Evolutionary conservation across 2,329 filamentous ascomycete species (phyloP), one percentile per base, ranked within the genome.

Genomic region (Anisogramma anomala): DNA sequence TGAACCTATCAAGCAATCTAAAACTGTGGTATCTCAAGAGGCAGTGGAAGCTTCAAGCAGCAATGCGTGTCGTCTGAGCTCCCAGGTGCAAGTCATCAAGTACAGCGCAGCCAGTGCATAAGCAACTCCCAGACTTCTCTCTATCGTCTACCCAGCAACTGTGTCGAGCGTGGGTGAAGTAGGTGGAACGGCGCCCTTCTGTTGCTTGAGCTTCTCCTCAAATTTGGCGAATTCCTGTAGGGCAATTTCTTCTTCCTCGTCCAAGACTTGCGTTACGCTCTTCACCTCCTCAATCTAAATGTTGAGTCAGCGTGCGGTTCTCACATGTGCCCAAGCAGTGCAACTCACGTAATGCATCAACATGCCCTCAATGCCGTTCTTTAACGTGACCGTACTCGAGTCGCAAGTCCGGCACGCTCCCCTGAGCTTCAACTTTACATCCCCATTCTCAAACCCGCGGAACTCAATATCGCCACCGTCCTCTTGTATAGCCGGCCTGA

Each of bases 311-410:
- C 44, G 40, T 37, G 13, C 8, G 13, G 27, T 9, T 6, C 17
- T 15, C 15, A 30, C 18, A 25, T 19, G 13, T 8, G 25, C 14
- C 13, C 9, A 9, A 6, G 19, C 25, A 33, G 39, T 30, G 39
- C 39, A 33, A 77, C 82, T 74, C 62, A 87, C 83, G 61, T 91
- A 91, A 61, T 89, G 85, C 85, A 94, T 95, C 59, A 96, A 62
- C 91, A 98, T 96, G 50, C 84, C 85, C 71, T 98, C 91, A 52
- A 98, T 98, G 6, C 91, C 91, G 59, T 93, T 96, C 71, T 94
- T 94, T 51, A 98, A 64, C 22, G 91, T 98, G 26, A 95, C 88
- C 0, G 91, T 96, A 59, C 88, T 95, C 33, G 85, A 94, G 61
- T 96, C 91, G 60, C 91, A 98, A 15, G 89, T 96, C 50, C 91